Conservation (phyloP, 768 basidiomycete species). For the Lactifluus pinguis region DNA sequence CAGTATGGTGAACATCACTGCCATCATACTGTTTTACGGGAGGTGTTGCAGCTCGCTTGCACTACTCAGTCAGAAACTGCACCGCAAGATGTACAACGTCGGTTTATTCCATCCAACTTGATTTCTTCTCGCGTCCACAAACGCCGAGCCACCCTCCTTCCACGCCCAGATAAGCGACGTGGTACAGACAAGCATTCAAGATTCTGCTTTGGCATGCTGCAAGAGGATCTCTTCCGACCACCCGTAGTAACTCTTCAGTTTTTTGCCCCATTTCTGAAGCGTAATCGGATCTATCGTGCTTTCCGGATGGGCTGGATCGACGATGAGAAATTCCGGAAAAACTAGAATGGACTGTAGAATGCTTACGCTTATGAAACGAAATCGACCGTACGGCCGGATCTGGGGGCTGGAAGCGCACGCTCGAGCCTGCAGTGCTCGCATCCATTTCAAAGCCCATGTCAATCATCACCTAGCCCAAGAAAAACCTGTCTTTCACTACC, state of each 20-base stretch:
- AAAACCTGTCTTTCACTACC: background rate
- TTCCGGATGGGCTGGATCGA: slow-evolving; percentile 24
- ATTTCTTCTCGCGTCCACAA: background rate
- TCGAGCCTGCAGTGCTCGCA: slow-evolving; percentile 25
- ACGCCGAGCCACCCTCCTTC: background rate
- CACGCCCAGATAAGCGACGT: background rate
- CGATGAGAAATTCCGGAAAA: background rate
- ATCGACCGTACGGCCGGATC: slow-evolving; percentile 21
- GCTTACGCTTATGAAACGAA: slow-evolving; percentile 27
- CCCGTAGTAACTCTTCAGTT: slow-evolving; percentile 24
- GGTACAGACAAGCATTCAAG: background rate
- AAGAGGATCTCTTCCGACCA: slow-evolving; percentile 24
- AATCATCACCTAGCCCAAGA: slow-evolving; percentile 22
- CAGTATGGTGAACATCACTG: slow-evolving; percentile 3
- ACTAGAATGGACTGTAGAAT: background rate
- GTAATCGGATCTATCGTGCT: slow-evolving; percentile 23
- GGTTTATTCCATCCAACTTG: background rate
- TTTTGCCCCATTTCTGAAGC: slow-evolving; percentile 23
- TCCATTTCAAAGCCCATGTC: slow-evolving; percentile 26
- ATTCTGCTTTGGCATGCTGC: slow-evolving; percentile 3
- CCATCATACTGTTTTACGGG: slow-evolving; percentile 2
- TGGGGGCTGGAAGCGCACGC: slow-evolving; percentile 27
- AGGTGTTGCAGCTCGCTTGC: background rate
- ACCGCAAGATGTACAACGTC: background rate
- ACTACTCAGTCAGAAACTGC: background rate